phyloP scores from a whole-genome alignment of 2,329 filamentous ascomycete genomes.

The Pseudogymnoascus sp. region DNA sequence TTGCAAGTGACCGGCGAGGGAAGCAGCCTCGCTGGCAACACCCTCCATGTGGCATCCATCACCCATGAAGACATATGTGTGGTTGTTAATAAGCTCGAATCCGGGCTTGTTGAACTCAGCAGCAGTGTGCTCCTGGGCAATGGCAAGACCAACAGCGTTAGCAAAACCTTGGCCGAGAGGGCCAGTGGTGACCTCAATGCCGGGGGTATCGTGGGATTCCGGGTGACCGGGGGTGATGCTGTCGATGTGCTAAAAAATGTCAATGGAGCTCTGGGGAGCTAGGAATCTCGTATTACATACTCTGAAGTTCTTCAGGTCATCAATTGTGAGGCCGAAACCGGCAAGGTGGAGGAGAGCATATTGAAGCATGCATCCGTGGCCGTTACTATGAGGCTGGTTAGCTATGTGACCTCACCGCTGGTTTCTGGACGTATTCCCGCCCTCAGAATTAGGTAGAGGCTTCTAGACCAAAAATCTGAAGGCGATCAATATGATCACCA shows the following conservation, averaged over 20 bases:
- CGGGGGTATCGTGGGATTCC: constrained; percentile 91
- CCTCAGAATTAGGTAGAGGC: background rate
- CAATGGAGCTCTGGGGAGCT: constrained; percentile 14
- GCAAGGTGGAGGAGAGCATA: constrained; percentile 97
- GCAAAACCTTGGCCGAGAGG: constrained; percentile 95
- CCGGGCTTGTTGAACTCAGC: constrained; percentile 95
- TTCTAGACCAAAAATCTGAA: background rate
- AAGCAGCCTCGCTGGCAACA: constrained; percentile 86
- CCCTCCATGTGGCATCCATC: constrained; percentile 99
- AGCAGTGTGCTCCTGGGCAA: constrained; percentile 86
- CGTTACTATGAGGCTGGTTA: constrained; percentile 57
- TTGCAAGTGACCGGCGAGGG: constrained; percentile 90
- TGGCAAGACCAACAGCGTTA: constrained; percentile 96
- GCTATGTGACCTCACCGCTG: constrained; percentile 9
- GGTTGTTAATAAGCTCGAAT: constrained; percentile 86
- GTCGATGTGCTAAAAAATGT: constrained; percentile 38
- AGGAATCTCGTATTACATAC: constrained; percentile 36
- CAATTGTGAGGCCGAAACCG: constrained; percentile 76
- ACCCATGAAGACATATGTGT: constrained; percentile 95
- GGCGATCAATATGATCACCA: background rate
- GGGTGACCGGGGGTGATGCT: constrained; percentile 92
- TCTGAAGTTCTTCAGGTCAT: constrained; percentile 94
- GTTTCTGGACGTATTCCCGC: background rate
- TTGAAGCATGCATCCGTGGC: constrained; percentile 98
- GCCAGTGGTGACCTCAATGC: constrained; percentile 95